These are phyloP conservation scores for Cyathus striatus DNA, from an alignment of 768 basidiomycete species.

Conservation along the genomic window DNA sequence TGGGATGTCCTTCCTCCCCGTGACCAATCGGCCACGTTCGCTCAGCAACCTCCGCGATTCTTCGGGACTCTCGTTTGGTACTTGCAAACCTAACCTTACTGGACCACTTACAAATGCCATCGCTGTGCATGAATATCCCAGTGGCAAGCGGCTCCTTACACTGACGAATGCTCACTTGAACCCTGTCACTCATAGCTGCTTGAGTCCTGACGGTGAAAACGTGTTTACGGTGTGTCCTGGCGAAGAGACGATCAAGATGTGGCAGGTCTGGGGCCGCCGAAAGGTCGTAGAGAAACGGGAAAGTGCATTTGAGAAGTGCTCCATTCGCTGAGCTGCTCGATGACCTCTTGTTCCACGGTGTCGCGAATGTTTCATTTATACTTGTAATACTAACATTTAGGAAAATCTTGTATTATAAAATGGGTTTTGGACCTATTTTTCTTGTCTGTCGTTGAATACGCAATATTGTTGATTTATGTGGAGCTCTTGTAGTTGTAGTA, in stretches of 20 bases:
- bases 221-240: conserved; percentile 59
- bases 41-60: conserved; percentile 33
- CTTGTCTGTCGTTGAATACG: too few relatives aligned
- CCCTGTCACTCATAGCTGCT: conserved; percentile 53
- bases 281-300: conserved; percentile 23
- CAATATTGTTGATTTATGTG: too few relatives aligned
- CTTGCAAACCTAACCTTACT: conserved; percentile 41
- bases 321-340: conserved; percentile 30
- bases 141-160: conserved; percentile 41
- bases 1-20: conserved; percentile 43
- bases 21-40: conserved; percentile 49
- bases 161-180: conserved; percentile 52
- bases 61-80: conserved; percentile 29
- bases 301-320: conserved; percentile 41
- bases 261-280: conserved; percentile 57
- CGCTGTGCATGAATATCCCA: conserved; percentile 74
- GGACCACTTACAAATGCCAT: conserved; percentile 62
- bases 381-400: not conserved
- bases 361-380: not conserved
- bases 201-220: conserved; percentile 57
- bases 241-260: conserved; percentile 71
- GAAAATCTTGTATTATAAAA: not conserved
- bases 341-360: too few relatives aligned
- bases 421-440: too few relatives aligned
- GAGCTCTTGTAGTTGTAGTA: too few relatives aligned